A percentile compares a stretch with the other conserved stretches of the same genome.
Evolutionary conservation across 1,284 basidiomycete species (phyloP).

Genomic region (Melanopsichium pennsylvanicum): DNA sequence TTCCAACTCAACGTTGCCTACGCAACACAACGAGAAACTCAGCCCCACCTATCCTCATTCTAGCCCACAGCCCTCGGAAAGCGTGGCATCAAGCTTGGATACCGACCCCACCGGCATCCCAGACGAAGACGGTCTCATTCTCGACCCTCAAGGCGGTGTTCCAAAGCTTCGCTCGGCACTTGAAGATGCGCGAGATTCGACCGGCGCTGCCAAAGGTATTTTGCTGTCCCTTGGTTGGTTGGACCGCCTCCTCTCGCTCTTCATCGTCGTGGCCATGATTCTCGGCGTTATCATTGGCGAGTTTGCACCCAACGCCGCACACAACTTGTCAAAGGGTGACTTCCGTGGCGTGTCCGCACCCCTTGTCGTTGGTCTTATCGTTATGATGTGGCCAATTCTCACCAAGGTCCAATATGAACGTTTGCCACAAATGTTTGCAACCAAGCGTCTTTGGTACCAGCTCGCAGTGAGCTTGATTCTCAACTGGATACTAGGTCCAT

Average conservation of each 20-base stretch:
- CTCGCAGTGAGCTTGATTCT: constrained; percentile 76
- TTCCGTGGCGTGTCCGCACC: constrained; percentile 65
- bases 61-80: constrained; percentile 3
- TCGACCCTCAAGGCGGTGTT: constrained; percentile 44
- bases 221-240: constrained; percentile 68
- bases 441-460: constrained; percentile 75
- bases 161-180: constrained; percentile 38
- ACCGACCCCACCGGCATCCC: not conserved
- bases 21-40: constrained; percentile 3
- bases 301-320: constrained; percentile 45
- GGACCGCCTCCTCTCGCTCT: constrained; percentile 76
- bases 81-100: not conserved
- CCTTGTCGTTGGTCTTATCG: constrained; percentile 69
- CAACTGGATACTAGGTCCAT: constrained; percentile 82
- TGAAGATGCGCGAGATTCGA: constrained; percentile 43
- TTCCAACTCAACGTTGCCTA: constrained; percentile 8
- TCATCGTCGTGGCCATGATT: constrained; percentile 80
- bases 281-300: constrained; percentile 79
- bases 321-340: constrained; percentile 56
- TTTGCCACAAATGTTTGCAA: constrained; percentile 73
- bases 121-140: constrained; percentile 45
- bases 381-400: constrained; percentile 88
- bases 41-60: not conserved
- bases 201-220: constrained; percentile 34
- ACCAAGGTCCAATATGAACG: constrained; percentile 80